Base-by-base conservation (phyloP, 2,329 filamentous ascomycete genomes). In the Ascomycota sp. region DNA sequence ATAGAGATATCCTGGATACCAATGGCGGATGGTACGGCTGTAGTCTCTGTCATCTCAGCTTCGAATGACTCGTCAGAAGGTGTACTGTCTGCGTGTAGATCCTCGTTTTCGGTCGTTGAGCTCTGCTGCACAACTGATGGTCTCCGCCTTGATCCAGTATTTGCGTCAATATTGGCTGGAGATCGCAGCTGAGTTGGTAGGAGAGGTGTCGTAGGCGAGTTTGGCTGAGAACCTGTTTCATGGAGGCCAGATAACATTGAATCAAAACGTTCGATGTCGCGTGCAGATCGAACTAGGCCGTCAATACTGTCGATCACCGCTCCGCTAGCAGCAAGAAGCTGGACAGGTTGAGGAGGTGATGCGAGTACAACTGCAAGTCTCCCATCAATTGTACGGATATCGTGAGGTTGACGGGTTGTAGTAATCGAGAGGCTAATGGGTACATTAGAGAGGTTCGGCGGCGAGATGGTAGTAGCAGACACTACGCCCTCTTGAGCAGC, bases 61-160 rank as follows among this genome's bases (percentile, higher is more conserved):
- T 80, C 75, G 12, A 73, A 69, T 15, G 77, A 75, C 40, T 75
- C 76, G 40, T 85, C 79, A n/a, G 75, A 79, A 12, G 71, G 69
- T 44, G 76, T 69, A 42, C 86, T 83, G 37, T 95, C 86, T 8
- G 74, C 72, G 43, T 82, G 81, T 36, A 77, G 65, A 48, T 94
- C 86, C 44, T 95, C 85, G 7, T 75, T 71, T 39, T 93, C 86
- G 5, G 73, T 79, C n/a, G 79, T 89, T 12, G 86, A 94, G 37
- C 77, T 70, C 45, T 93, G 83, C 44, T 94, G 86, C 34, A 82
- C 72, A 40, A 94, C 89, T 0, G 82, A 83, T 22, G 83, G 82
- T 23, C 85, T 69, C 42, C 80, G 65, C 30, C 76, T 65, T 12
- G 68, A 57, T 34, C 73, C 62, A 27, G 55, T 55, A 4, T 60